phyloP scores from a whole-genome alignment of 805 yeast genomes.

The Ogataea nonfermentans region DNA sequence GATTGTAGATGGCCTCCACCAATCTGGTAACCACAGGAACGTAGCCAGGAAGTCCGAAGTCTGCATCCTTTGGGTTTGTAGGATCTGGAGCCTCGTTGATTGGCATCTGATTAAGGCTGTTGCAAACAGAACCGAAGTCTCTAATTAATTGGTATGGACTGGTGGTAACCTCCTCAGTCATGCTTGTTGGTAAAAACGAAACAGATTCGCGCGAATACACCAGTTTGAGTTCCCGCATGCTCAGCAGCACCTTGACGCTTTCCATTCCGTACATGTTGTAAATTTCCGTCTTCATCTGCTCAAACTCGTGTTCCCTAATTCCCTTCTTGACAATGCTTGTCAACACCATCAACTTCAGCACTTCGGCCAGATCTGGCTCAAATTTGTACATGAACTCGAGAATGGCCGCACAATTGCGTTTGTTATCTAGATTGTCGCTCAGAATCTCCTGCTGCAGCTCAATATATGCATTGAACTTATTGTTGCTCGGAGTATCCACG shows the following conservation, averaged over 20 bases:
- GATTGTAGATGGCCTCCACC: conserved; percentile 62
- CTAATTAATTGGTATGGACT: conserved; percentile 31
- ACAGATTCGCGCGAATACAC: conserved; percentile 36
- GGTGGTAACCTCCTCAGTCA: conserved; percentile 11
- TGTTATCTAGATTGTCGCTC: conserved; percentile 47
- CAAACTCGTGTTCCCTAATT: conserved; percentile 60
- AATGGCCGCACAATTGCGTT: conserved; percentile 37
- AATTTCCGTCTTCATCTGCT: conserved; percentile 51
- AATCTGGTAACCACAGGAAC: conserved; percentile 74
- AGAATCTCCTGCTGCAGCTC: conserved; percentile 72
- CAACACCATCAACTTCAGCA: conserved; percentile 54
- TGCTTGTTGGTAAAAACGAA: conserved; percentile 21
- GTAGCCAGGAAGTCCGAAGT: conserved; percentile 74
- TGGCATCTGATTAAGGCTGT: conserved; percentile 51
- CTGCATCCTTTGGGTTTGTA: conserved; percentile 45
- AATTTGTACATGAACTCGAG: conserved; percentile 50
- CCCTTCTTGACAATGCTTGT: conserved; percentile 69
- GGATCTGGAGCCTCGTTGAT: conserved; percentile 32
- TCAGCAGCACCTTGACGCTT: conserved; percentile 45
- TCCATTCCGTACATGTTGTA: conserved; percentile 64
- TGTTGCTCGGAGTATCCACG: conserved; percentile 19
- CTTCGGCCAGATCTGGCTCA: conserved; percentile 39
- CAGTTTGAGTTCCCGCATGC: conserved; percentile 48
- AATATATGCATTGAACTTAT: conserved; percentile 44
- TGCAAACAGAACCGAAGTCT: conserved; percentile 33